Base-by-base conservation (phyloP, 768 basidiomycete genomes). In the Panaeolus cyanescens region DNA sequence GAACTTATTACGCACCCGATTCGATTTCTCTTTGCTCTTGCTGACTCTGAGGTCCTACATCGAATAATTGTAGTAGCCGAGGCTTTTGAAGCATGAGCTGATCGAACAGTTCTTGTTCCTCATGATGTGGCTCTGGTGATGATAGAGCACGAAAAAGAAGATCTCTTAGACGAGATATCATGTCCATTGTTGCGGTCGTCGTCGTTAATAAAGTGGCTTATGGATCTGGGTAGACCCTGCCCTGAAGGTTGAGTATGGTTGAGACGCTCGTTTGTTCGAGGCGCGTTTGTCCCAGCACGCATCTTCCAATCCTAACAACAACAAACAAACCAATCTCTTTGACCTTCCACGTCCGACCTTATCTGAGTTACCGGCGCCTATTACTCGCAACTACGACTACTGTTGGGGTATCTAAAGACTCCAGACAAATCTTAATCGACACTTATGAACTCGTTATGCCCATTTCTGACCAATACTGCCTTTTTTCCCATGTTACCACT, bases 21-120 rank as follows among this genome's bases (percentile, higher is more conserved):
- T 90, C 87, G 56, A 95, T 78, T 65, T 91, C 89, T 64, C 79
- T 85, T 70, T 87, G 86, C 71, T 94, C 91, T 61, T 86, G 80
- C 2, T 76, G 71, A 69, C 79, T 88, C 59, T 85, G 79, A 54
- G 80, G 80, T 1, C 89, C 89, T 32, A 89, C 82, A 68, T 91
- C 83, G 68, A 88, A 85, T 25, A 94, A 73, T 62, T 80, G 79
- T 61, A 87, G 74, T 10, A 95, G 80, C 67, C 81, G 81, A 17
- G 83, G 73, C 74, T 84, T 88, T 77, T 89, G 83, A 42, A 84
- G 71, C 79, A 90, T 84, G 65, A 93, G 76, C 71, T 88, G 81
- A 72, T 92, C 87, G 63, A 92, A 92, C 61, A 92, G 81, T 65
- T 88, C 88, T 65, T 90, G 90, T 70, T 91, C 91, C 40, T 79